Evolutionary conservation across 225 moss, liverwort and hornwort species (phyloP).

Genomic region (Ulota crispa): DNA sequence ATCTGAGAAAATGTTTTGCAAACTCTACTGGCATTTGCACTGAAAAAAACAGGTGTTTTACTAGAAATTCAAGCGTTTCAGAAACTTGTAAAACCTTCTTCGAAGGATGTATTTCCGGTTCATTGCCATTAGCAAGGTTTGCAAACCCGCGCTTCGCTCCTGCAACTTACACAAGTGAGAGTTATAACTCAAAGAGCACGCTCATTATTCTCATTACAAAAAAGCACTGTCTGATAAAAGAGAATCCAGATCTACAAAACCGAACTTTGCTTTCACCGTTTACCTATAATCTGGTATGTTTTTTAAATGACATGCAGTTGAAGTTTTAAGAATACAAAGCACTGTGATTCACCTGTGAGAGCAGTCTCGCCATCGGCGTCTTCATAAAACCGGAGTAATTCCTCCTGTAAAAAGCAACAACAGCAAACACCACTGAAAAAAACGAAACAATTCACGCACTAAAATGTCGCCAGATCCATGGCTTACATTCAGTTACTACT

Average conservation of each 20-base stretch:
- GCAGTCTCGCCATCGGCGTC: constrained; percentile 60
- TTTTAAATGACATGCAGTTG: neutral
- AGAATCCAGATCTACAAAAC: neutral
- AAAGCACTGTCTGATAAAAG: neutral
- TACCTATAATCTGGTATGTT: neutral
- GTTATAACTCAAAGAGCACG: constrained; percentile 12
- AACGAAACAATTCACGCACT: neutral
- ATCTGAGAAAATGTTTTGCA: neutral
- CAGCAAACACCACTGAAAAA: neutral
- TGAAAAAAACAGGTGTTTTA: neutral
- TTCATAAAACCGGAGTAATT: constrained; percentile 73
- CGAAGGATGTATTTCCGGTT: constrained; percentile 80
- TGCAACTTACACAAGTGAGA: constrained; percentile 25
- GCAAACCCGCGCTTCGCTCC: constrained; percentile 70
- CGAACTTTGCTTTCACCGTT: neutral
- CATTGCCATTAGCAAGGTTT: constrained; percentile 77
- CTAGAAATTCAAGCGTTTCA: neutral
- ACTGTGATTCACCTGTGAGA: constrained; percentile 35
- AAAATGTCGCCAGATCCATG: neutral
- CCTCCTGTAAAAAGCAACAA: constrained; percentile 39
- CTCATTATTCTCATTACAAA: neutral
- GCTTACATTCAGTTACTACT: neutral
- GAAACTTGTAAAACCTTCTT: neutral
- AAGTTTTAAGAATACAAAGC: neutral
- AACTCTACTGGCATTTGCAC: neutral